These are phyloP conservation scores for Pleurotus cornucopiae DNA, from an alignment of 768 basidiomycete species.

Conservation along the genomic window DNA sequence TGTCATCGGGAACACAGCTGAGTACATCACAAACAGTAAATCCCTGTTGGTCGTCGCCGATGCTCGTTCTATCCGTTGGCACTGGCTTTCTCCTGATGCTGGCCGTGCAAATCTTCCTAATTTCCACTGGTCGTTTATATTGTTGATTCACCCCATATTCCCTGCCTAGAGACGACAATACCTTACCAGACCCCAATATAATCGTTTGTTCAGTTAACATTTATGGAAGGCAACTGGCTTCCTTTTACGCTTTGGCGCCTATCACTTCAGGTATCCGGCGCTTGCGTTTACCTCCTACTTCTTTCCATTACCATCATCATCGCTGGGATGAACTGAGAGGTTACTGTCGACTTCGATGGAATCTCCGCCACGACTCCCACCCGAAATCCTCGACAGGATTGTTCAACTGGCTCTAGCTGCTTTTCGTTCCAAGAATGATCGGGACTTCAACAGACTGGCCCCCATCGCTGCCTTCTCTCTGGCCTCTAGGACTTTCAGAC, in stretches of 20 bases:
- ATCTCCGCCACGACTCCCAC: slow-evolving; percentile 26
- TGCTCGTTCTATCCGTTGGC: background rate
- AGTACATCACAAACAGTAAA: background rate
- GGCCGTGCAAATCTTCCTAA: background rate
- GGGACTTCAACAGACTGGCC: slow-evolving; percentile 19
- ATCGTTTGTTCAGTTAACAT: too few species aligned
- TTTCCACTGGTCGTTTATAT: background rate
- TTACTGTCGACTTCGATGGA: background rate
- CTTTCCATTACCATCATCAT: too few species aligned
- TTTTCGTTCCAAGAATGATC: slow-evolving; percentile 9
- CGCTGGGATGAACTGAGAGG: too few species aligned
- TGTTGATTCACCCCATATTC: background rate
- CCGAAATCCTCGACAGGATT: slow-evolving; percentile 33
- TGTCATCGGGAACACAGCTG: background rate
- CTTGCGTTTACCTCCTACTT: too few species aligned
- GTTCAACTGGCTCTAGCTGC: slow-evolving; percentile 20
- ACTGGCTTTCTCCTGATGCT: background rate
- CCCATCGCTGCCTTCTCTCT: slow-evolving; percentile 35
- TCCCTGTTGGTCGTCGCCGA: background rate
- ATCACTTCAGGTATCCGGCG: too few species aligned
- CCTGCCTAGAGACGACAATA: background rate
- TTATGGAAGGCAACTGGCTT: too few species aligned
- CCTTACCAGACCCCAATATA: too few species aligned
- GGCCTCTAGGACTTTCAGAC: slow-evolving; percentile 37
- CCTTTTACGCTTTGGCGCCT: too few species aligned